phyloP scores from a whole-genome alignment of 2,329 filamentous ascomycete species.

The Xylariaceae sp. region DNA sequence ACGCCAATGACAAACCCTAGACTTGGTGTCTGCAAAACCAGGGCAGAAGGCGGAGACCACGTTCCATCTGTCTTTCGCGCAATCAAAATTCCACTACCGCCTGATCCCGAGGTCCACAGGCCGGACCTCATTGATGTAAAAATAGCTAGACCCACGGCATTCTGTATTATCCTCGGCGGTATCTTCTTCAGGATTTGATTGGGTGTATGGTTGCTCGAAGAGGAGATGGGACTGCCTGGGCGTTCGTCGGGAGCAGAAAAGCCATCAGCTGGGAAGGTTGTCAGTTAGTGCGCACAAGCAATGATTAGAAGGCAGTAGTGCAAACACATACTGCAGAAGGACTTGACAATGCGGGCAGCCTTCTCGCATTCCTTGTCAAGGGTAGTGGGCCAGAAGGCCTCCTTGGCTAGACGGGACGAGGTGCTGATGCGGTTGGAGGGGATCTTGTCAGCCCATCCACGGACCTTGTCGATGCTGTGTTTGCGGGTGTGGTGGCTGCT shows the following conservation, averaged over 20 bases:
- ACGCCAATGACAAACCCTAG: slow-evolving; percentile 87
- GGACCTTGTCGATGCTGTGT: slow-evolving; percentile 35
- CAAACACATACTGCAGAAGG: slow-evolving; percentile 75
- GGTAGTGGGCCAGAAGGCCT: slow-evolving; percentile 81
- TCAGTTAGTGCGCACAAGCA: slow-evolving; percentile 8
- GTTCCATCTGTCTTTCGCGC: slow-evolving; percentile 79
- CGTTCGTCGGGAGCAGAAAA: slow-evolving; percentile 47
- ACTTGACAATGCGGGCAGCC: slow-evolving; percentile 81
- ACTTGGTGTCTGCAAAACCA: slow-evolving; percentile 84
- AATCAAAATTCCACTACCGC: slow-evolving; percentile 82
- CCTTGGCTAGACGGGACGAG: slow-evolving; percentile 56
- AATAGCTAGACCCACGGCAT: slow-evolving; percentile 85
- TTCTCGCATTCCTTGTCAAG: slow-evolving; percentile 90
- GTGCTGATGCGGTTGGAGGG: slow-evolving; percentile 63
- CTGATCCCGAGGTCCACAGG: slow-evolving; percentile 85
- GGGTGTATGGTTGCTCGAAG: slow-evolving; percentile 43
- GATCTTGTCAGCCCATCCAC: slow-evolving; percentile 43
- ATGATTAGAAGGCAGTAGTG: background rate
- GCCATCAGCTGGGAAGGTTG: slow-evolving; percentile 45
- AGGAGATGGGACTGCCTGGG: slow-evolving; percentile 29
- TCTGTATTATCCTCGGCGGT: slow-evolving; percentile 76
- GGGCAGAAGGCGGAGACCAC: slow-evolving; percentile 88
- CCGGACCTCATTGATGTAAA: slow-evolving; percentile 96
- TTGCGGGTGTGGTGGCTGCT: slow-evolving; percentile 31
- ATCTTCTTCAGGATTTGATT: slow-evolving; percentile 71